Conservation (phyloP, 805 yeast genomes). For the Wickerhamomyces queroliae region DNA sequence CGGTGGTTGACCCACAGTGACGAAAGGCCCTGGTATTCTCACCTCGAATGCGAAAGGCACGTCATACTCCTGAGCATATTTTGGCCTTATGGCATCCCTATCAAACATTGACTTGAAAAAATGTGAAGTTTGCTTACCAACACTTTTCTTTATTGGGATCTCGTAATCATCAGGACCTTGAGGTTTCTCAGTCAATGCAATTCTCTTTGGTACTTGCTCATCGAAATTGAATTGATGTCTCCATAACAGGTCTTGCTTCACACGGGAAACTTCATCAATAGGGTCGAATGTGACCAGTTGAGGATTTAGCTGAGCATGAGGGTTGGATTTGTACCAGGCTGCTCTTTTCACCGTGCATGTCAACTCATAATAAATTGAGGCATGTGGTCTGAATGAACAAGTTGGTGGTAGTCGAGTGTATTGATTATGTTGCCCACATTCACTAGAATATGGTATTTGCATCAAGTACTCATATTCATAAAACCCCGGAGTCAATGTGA, state of each 20-base stretch:
- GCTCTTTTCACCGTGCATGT: slow-evolving; percentile 54
- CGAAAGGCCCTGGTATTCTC: not conserved
- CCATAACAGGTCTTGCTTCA: slow-evolving; percentile 35
- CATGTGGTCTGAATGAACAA: not conserved
- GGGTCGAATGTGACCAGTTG: not conserved
- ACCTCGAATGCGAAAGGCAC: slow-evolving; percentile 2
- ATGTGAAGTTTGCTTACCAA: not conserved
- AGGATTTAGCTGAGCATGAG: slow-evolving; percentile 27
- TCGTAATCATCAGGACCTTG: not conserved
- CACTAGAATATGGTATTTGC: not conserved
- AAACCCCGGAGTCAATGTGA: slow-evolving; percentile 35
- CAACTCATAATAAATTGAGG: slow-evolving; percentile 35
- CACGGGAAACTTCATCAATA: slow-evolving; percentile 15
- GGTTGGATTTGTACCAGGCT: slow-evolving; percentile 40
- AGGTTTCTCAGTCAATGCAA: slow-evolving; percentile 27
- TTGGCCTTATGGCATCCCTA: not conserved
- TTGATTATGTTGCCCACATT: not conserved
- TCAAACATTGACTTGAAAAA: not conserved
- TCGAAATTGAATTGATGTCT: slow-evolving; percentile 33
- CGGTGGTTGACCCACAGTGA: slow-evolving; percentile 7
- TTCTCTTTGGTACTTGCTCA: slow-evolving; percentile 35
- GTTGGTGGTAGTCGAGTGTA: not conserved
- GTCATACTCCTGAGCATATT: not conserved
- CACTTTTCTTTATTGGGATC: not conserved
- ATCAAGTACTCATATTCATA: slow-evolving; percentile 39